phyloP scores from a whole-genome alignment of 2,329 filamentous ascomycete species.

The Monosporascus sp. region DNA sequence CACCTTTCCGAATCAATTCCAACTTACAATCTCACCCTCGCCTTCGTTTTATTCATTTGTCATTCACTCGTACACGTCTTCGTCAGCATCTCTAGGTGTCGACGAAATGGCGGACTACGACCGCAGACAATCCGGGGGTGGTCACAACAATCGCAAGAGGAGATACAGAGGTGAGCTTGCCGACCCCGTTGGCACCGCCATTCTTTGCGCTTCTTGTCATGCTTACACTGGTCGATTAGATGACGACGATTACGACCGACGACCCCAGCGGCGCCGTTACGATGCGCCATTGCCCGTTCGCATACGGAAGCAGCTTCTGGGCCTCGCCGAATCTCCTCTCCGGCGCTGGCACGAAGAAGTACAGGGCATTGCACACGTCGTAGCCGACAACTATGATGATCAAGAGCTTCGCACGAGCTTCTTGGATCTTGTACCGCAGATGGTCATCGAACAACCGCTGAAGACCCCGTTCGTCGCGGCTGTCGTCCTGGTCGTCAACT shows the following conservation, averaged over 20 bases:
- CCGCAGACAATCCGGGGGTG: constrained; percentile 44
- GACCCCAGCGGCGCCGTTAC: constrained; percentile 67
- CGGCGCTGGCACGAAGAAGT: constrained; percentile 76
- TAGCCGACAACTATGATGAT: constrained; percentile 82
- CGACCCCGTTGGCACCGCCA: background rate
- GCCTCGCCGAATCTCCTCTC: constrained; percentile 76
- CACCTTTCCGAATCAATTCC: too few species aligned
- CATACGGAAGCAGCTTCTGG: constrained; percentile 72
- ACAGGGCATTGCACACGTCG: constrained; percentile 65
- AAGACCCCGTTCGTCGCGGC: constrained; percentile 95
- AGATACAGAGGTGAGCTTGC: constrained; percentile 65
- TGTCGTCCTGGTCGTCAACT: constrained; percentile 74
- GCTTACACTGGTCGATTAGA: constrained; percentile 38
- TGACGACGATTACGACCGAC: constrained; percentile 72
- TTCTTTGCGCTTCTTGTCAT: constrained; percentile 16
- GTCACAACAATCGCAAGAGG: constrained; percentile 64
- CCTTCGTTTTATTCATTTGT: constrained; percentile 1
- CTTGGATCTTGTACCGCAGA: constrained; percentile 66
- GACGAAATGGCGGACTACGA: constrained; percentile 52
- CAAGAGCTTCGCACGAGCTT: constrained; percentile 70
- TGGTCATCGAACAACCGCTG: constrained; percentile 86
- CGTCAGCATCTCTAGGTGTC: constrained; percentile 1
- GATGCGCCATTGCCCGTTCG: constrained; percentile 66
- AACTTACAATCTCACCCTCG: background rate
- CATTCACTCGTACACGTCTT: constrained; percentile 2